Base-by-base conservation (phyloP, 73 alveolate species). In the Effrenium voratum region DNA sequence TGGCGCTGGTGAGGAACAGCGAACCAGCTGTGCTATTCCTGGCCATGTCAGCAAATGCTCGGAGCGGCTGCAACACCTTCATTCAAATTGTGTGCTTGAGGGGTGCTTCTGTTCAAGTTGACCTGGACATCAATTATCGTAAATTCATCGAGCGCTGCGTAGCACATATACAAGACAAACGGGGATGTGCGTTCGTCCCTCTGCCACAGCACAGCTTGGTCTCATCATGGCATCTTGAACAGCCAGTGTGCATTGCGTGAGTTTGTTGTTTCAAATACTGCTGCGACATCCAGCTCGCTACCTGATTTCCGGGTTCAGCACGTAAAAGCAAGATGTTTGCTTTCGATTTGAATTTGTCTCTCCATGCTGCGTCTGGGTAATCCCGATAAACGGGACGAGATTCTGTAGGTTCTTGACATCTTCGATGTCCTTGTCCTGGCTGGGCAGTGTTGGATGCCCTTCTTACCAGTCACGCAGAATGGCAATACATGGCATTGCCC, bases 11-110 rank as follows among this genome's bases (percentile, higher is more conserved):
- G 57, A 91, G 77, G 98, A 91, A 91, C 47, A 91, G 98, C 44
- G 98, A 91, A 43, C 98, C 98, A 38, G 98, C 98, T 10, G 98
- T 91, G 73, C 70, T 46, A 49, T 49, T 63, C 95, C 95, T 88
- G 36, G 1, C 45, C 19, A 45, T 28, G 86, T 1, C 22, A 19
- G 36, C 22, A n/a, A 6, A 5, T 28, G 73, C 73, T 57, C 19
- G 19, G 66, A n/a, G n/a, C n/a, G n/a, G n/a, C n/a, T n/a, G n/a
- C n/a, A n/a, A n/a, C n/a, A n/a, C n/a, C n/a, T n/a, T n/a, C n/a
- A n/a, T n/a, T n/a, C n/a, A n/a, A n/a, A n/a, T n/a, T n/a, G n/a
- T n/a, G n/a, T n/a, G n/a, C n/a, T n/a, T n/a, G n/a, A n/a, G n/a
- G n/a, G n/a, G n/a, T n/a, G n/a, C 2, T 59, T n/a, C 30, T 59